These are phyloP conservation scores for Apiospora aurea DNA, from an alignment of 2,329 filamentous ascomycete genomes.

Conservation along the genomic window DNA sequence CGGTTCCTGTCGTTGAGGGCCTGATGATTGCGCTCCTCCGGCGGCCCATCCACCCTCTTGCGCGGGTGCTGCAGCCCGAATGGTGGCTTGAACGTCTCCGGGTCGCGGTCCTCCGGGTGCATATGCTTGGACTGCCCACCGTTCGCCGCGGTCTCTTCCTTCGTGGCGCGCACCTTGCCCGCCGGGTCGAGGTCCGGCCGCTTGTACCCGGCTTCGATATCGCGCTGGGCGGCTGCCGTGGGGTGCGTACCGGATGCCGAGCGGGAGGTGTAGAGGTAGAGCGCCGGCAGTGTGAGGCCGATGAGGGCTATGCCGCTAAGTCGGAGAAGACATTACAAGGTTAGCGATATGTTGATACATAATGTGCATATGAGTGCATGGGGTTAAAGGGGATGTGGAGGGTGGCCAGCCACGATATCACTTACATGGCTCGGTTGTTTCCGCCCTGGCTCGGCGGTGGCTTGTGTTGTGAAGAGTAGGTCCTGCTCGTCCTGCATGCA, in stretches of 20 bases:
- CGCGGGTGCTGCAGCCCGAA: constrained; percentile 26
- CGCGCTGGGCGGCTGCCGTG: background rate
- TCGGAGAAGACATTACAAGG: background rate
- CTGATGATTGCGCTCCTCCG: constrained; percentile 27
- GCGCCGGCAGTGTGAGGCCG: constrained; percentile 24
- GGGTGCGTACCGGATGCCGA: background rate
- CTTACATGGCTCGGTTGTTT: constrained; percentile 25
- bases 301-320: constrained; percentile 24
- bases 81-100: constrained; percentile 27
- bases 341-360: background rate
- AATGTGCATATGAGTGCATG: background rate
- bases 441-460: constrained; percentile 27
- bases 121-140: constrained; percentile 14
- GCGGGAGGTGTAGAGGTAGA: constrained; percentile 15
- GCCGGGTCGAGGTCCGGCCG: constrained; percentile 24
- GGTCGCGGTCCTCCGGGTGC: constrained; percentile 26
- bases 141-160: background rate
- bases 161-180: background rate
- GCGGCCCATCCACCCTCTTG: constrained; percentile 28
- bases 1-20: constrained; percentile 18
- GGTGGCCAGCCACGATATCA: background rate
- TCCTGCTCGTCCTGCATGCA: background rate
- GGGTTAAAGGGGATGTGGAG: background rate
- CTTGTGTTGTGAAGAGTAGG: constrained; percentile 8
- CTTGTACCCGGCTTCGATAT: background rate